Conservation (phyloP, 352 stramenopile species). For the Pythium plurisporium region DNA sequence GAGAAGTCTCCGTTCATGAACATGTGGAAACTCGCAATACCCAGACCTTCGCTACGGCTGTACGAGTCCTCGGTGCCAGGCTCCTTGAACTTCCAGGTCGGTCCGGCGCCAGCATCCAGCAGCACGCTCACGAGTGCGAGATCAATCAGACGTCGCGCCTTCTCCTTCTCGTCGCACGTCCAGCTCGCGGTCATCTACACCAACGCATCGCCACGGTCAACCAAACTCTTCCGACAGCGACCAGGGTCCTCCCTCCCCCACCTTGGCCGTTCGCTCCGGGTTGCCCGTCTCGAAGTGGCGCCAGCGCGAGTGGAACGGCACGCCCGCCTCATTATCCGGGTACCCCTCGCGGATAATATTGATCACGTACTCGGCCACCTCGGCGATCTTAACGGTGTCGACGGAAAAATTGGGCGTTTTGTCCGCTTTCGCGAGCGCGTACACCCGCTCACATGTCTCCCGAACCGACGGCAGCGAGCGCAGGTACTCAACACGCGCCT, state of each 20-base stretch:
- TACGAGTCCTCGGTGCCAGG: conserved; percentile 57
- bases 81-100: conserved; percentile 72
- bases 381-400: conserved; percentile 43
- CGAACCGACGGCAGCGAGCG: conserved; percentile 70
- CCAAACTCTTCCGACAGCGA: no score
- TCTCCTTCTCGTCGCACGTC: conserved; percentile 46
- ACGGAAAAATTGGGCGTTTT: conserved; percentile 62
- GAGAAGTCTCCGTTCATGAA: conserved; percentile 71
- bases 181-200: conserved; percentile 43
- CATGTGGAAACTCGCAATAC: conserved; percentile 85
- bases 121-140: conserved; percentile 76
- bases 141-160: conserved; percentile 63
- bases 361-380: conserved; percentile 70
- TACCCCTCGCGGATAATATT: conserved; percentile 53
- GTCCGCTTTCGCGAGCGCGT: conserved; percentile 44
- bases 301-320: conserved; percentile 78
- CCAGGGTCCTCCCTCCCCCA: no score
- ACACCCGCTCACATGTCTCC: conserved; percentile 61
- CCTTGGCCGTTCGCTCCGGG: conserved; percentile 43
- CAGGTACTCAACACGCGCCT: conserved; percentile 37
- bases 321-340: conserved; percentile 38
- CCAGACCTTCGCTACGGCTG: conserved; percentile 71
- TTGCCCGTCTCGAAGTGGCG: conserved; percentile 83
- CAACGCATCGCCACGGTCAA: no score
- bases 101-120: conserved; percentile 68